Evolutionary conservation across 2,329 filamentous ascomycete genomes (phyloP), one percentile per base, ranked within the genome.

Genomic region (Penicillium sp.): DNA sequence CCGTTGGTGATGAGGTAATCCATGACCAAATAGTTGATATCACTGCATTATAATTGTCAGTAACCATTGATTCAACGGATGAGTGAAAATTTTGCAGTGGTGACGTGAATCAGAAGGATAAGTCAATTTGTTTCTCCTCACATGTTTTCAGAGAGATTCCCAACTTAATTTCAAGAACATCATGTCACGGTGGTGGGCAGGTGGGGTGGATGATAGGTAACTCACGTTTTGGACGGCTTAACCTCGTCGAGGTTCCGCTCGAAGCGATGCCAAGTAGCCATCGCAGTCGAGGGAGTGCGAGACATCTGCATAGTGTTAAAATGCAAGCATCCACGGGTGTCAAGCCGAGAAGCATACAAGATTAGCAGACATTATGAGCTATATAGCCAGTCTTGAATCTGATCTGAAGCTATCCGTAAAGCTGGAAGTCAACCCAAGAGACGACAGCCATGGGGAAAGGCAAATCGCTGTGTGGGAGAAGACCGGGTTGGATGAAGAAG

Each of bases 91-190:
- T n/a, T 19, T 47, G 36, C 50, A 49, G 33, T 13, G 47, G 38
- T 57, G 73, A 59, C 62, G 62, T 65, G 67, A 66, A 70, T 89
- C 86, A 88, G 86, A 87, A 83, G 83, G 79, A 86, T 86, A 89
- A 88, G 86, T 90, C 87, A 90, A 48, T 48, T 82, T 79, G 82
- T 76, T 87, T 91, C 87, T 99, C 94, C 88, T 90, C 94, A 99
- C 84, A 78, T 79, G 81, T 78, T 84, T 90, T 97, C 91, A 89
- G 94, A 99, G 95, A 99, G 94, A 99, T 99, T 99, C 94, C 94
- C 94, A 99, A 86, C 84, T 96, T 95, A 88, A 90, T 87, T 87
- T 58, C 66, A 84, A 60, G 83, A 81, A 72, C 84, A 90, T 95
- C 92, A 96, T 96, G 86, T 81, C 68, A 79, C 70, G 55, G 40